Evolutionary conservation across 2,329 filamentous ascomycete species (phyloP).

Genomic region (Setomelanomma holmii): DNA sequence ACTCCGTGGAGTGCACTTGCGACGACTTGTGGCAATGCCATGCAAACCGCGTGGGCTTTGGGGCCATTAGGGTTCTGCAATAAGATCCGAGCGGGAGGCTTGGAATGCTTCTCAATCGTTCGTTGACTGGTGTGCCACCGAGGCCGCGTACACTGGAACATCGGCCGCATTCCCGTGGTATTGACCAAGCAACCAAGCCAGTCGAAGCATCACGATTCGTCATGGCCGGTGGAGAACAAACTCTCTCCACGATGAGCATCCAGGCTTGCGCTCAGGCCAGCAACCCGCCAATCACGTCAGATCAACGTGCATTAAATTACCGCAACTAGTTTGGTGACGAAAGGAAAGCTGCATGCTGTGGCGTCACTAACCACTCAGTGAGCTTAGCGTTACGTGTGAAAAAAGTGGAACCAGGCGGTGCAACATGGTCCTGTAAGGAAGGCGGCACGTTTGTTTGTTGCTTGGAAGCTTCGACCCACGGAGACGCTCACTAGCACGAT

Average conservation of each 20-base stretch:
- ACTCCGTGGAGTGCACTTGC: neutral
- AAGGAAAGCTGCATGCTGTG: slow-evolving; percentile 19
- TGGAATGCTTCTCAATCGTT: slow-evolving; percentile 16
- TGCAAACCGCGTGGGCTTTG: slow-evolving; percentile 1
- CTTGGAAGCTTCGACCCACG: slow-evolving; percentile 18
- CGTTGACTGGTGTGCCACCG: slow-evolving; percentile 12
- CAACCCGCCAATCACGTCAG: slow-evolving; percentile 21
- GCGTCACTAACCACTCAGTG: slow-evolving; percentile 30
- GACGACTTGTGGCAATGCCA: neutral
- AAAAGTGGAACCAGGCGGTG: slow-evolving; percentile 33
- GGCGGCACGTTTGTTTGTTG: slow-evolving; percentile 32
- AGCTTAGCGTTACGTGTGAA: slow-evolving; percentile 25
- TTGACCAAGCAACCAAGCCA: slow-evolving; percentile 24
- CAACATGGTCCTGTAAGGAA: slow-evolving; percentile 17
- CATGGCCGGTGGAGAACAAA: slow-evolving; percentile 23
- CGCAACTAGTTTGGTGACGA: slow-evolving; percentile 18
- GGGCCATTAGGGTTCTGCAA: slow-evolving; percentile 8
- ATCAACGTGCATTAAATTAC: slow-evolving; percentile 13
- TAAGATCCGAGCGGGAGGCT: slow-evolving; percentile 5
- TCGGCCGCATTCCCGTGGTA: slow-evolving; percentile 16
- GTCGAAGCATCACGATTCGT: slow-evolving; percentile 24
- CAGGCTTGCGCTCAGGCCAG: slow-evolving; percentile 29
- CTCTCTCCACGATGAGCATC: slow-evolving; percentile 5
- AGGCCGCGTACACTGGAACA: slow-evolving; percentile 18
- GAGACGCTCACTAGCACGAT: slow-evolving; percentile 20